Evolutionary conservation across 1,284 basidiomycete genomes (phyloP).

Genomic region (Athelia psychrophila): DNA sequence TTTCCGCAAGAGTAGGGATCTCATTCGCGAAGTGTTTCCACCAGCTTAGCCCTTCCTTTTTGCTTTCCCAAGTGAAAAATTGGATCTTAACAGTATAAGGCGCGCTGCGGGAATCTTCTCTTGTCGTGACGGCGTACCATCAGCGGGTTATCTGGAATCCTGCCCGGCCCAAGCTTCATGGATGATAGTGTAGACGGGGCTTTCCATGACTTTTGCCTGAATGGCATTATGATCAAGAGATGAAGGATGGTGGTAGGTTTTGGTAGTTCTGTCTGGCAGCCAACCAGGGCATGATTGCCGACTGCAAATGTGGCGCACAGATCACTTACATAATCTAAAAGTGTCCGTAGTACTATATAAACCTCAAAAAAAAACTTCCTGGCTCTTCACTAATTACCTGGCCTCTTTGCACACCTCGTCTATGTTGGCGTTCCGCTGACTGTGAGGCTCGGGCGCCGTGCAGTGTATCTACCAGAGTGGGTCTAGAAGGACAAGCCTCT

Average conservation of each 20-base stretch:
- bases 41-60: slow-evolving; percentile 62
- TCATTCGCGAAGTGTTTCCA: slow-evolving; percentile 82
- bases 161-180: slow-evolving; percentile 58
- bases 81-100: slow-evolving; percentile 51
- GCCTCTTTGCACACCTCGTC: slow-evolving; percentile 43
- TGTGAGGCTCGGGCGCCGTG: slow-evolving; percentile 41
- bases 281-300: too few relatives aligned
- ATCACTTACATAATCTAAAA: too few relatives aligned
- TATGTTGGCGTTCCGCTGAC: slow-evolving; percentile 57
- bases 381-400: too few relatives aligned
- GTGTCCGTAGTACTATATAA: too few relatives aligned
- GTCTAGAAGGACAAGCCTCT: slow-evolving; percentile 57
- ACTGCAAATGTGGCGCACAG: too few relatives aligned
- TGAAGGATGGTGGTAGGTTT: neutral
- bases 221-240: slow-evolving; percentile 2
- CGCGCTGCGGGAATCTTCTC: too few relatives aligned
- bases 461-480: slow-evolving; percentile 36
- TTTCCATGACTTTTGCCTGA: slow-evolving; percentile 13
- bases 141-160: slow-evolving; percentile 47
- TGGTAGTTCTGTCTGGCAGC: too few relatives aligned
- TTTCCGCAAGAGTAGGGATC: slow-evolving; percentile 62
- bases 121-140: slow-evolving; percentile 46
- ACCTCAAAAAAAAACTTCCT: too few relatives aligned
- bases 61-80: slow-evolving; percentile 81
- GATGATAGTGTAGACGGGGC: slow-evolving; percentile 40